phyloP scores from a whole-genome alignment of 106 monocot species.

The Vanilla planifolia region DNA sequence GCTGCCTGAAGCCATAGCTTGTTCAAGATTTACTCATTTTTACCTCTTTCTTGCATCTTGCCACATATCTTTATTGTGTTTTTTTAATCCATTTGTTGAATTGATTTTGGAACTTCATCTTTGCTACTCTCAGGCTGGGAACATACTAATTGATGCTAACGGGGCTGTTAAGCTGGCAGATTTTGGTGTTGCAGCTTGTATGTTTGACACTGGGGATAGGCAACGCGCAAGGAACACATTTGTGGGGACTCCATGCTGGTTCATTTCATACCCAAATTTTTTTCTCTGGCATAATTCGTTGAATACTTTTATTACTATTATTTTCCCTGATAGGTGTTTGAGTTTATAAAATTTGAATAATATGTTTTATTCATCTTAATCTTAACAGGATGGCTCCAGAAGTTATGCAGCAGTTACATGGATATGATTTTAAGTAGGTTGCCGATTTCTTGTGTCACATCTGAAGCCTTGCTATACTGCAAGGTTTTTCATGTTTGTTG shows the following conservation, averaged over 20 bases:
- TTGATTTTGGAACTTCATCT: background rate
- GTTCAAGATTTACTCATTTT: too few species aligned
- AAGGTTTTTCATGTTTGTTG: background rate
- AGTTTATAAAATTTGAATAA: background rate
- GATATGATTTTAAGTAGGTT: conserved; percentile 95
- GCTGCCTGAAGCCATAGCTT: too few species aligned
- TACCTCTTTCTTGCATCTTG: too few species aligned
- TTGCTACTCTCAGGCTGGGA: conserved; percentile 67
- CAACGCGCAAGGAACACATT: conserved; percentile 89
- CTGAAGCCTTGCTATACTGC: background rate
- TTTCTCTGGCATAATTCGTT: background rate
- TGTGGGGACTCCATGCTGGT: conserved; percentile 99
- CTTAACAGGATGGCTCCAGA: conserved; percentile 96
- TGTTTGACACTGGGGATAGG: conserved; percentile 95
- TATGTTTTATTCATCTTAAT: background rate
- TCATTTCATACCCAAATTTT: conserved; percentile 4
- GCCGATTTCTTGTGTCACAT: conserved; percentile 2
- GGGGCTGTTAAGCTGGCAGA: conserved; percentile 92
- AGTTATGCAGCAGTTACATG: conserved; percentile 96
- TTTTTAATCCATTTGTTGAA: background rate
- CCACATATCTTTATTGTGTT: background rate
- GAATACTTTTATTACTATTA: background rate
- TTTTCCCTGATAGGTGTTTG: background rate
- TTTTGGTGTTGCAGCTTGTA: conserved; percentile 93
- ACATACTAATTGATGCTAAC: conserved; percentile 70